Percentiles rank a stretch among this genome's conserved stretches.
Conservation (phyloP, 2,329 filamentous ascomycete species). For the Samsoniella hepiali region DNA sequence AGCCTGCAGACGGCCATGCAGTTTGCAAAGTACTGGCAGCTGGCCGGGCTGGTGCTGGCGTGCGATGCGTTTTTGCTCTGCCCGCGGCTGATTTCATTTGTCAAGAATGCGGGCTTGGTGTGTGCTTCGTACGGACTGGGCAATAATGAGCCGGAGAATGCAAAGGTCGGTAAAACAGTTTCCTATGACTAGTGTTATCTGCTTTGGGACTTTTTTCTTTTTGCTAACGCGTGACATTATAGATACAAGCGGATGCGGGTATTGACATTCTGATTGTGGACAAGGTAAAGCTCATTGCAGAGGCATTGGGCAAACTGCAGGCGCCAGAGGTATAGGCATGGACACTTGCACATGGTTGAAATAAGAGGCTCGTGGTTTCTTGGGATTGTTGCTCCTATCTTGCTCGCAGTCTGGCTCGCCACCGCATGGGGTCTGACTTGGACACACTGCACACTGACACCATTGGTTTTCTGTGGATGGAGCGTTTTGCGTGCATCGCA, state of each 20-base stretch:
- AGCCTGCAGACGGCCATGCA: constrained; percentile 35
- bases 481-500: no score
- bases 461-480: no score
- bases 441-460: no score
- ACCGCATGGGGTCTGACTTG: background rate
- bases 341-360: no score
- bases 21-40: constrained; percentile 37
- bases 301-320: background rate
- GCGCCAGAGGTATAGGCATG: background rate
- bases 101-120: constrained; percentile 32
- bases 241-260: constrained; percentile 22
- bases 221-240: background rate
- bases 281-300: constrained; percentile 21
- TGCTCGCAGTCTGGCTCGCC: background rate
- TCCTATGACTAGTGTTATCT: no score
- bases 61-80: constrained; percentile 36
- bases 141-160: constrained; percentile 27
- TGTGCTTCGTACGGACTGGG: constrained; percentile 35
- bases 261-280: constrained; percentile 21
- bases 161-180: constrained; percentile 15
- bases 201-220: no score
- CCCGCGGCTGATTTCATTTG: constrained; percentile 34
- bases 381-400: no score
- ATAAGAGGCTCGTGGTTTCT: background rate
- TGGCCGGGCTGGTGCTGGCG: constrained; percentile 36